A percentile compares a stretch with the other conserved stretches of the same genome.
Evolutionary conservation across 768 basidiomycete genomes (phyloP).

Genomic region (Botryobasidium botryosum): DNA sequence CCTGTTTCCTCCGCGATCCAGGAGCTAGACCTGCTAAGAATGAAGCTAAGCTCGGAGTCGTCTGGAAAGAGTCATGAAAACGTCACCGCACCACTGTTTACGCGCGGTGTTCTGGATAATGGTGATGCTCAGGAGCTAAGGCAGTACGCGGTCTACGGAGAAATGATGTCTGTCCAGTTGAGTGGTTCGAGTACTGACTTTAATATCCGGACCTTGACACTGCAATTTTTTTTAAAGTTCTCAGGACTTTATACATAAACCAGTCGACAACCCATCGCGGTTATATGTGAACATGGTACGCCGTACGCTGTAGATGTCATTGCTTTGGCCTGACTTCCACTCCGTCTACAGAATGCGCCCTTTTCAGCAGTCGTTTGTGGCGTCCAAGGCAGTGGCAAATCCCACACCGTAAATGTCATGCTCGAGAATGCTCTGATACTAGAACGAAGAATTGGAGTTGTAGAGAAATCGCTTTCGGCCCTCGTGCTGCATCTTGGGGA

Average conservation of each 20-base stretch:
- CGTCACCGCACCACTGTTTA: constrained; percentile 7
- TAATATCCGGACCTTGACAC: not conserved
- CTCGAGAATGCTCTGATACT: constrained; percentile 7
- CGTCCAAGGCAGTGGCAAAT: constrained; percentile 10
- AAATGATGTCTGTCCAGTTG: constrained; percentile 31
- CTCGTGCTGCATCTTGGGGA: constrained; percentile 55
- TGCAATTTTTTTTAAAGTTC: constrained; percentile 18
- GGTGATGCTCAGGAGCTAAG: constrained; percentile 9
- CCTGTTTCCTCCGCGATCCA: too few relatives aligned
- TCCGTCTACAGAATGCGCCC: constrained; percentile 7
- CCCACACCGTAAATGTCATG: constrained; percentile 6
- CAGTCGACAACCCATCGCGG: constrained; percentile 32
- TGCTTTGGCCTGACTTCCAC: not conserved
- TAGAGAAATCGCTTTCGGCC: constrained; percentile 23
- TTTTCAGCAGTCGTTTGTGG: constrained; percentile 10
- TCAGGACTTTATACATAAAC: constrained; percentile 20
- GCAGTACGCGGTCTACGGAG: constrained; percentile 51
- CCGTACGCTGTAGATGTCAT: constrained; percentile 10
- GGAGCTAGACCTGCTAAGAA: too few relatives aligned
- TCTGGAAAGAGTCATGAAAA: not conserved
- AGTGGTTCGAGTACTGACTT: constrained; percentile 14
- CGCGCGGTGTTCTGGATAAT: constrained; percentile 1
- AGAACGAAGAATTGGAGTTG: constrained; percentile 1
- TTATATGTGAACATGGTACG: constrained; percentile 51
- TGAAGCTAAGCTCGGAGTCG: too few relatives aligned